Conservation (phyloP, 768 basidiomycete genomes). For the Aureoboletus auriporus region DNA sequence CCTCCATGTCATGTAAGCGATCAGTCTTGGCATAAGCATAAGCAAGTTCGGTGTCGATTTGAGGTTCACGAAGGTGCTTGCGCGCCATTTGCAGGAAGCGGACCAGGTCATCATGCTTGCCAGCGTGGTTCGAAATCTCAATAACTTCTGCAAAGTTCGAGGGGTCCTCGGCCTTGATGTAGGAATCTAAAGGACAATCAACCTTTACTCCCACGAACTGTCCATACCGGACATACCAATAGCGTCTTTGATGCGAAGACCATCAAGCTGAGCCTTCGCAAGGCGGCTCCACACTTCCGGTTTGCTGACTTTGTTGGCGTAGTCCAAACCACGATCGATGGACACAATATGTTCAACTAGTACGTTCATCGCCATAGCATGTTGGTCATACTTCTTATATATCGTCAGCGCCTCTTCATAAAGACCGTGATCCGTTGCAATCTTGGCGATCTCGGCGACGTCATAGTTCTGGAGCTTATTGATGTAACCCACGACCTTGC, state of each 20-base stretch:
- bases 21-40: constrained; percentile 99
- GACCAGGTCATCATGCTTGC: constrained; percentile 90
- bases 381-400: constrained; percentile 96
- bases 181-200: constrained; percentile 64
- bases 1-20: constrained; percentile 98
- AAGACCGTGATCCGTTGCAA: constrained; percentile 92
- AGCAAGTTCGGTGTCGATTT: constrained; percentile 96
- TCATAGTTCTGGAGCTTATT: constrained; percentile 97
- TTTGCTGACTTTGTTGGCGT: constrained; percentile 92
- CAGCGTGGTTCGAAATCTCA: constrained; percentile 92
- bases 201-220: not conserved
- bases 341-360: constrained; percentile 98
- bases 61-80: constrained; percentile 93
- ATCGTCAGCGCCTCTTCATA: constrained; percentile 96
- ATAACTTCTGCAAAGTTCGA: constrained; percentile 93
- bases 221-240: constrained; percentile 59
- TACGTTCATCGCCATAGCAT: constrained; percentile 94
- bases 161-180: constrained; percentile 96
- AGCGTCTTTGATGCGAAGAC: constrained; percentile 95
- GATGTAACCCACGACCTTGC: constrained; percentile 97
- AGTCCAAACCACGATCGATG: constrained; percentile 93
- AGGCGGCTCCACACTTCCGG: constrained; percentile 97
- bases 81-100: constrained; percentile 98
- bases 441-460: constrained; percentile 89
- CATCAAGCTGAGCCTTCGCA: constrained; percentile 98